Percentiles rank a stretch among this genome's conserved stretches.
These are phyloP conservation scores for Gomphus bonarii DNA, from an alignment of 1,284 basidiomycete species.

Conservation along the genomic window DNA sequence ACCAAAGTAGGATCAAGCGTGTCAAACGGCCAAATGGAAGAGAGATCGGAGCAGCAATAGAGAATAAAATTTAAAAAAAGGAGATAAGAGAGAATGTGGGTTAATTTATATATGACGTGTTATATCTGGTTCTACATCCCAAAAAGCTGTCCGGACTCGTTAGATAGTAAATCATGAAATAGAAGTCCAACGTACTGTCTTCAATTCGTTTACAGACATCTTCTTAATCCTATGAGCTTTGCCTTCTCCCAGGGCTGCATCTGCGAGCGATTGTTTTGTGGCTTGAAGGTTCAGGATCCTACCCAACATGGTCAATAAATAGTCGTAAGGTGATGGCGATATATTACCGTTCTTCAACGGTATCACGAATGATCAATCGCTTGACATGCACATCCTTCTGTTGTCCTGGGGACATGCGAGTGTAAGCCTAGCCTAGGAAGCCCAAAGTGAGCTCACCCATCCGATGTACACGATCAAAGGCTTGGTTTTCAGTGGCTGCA, in stretches of 20 bases:
- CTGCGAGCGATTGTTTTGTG: slow-evolving; percentile 54
- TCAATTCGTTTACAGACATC: slow-evolving; percentile 14
- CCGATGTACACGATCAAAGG: slow-evolving; percentile 60
- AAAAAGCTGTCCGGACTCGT: slow-evolving; percentile 2
- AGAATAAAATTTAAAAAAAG: background rate
- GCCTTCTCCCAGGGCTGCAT: slow-evolving; percentile 59
- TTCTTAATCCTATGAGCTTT: slow-evolving; percentile 31
- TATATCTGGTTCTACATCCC: background rate
- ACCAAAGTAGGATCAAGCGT: no score
- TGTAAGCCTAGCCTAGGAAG: slow-evolving; percentile 8
- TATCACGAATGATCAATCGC: slow-evolving; percentile 51
- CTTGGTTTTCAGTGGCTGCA: slow-evolving; percentile 55
- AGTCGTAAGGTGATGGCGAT: background rate
- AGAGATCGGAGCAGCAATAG: background rate
- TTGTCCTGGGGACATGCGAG: slow-evolving; percentile 35
- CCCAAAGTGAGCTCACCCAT: slow-evolving; percentile 22
- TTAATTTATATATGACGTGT: background rate
- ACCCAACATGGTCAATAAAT: background rate
- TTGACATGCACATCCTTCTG: slow-evolving; percentile 60
- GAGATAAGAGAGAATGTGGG: no score
- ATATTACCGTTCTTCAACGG: slow-evolving; percentile 58
- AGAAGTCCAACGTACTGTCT: slow-evolving; percentile 9
- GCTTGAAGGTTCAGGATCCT: slow-evolving; percentile 58
- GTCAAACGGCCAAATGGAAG: background rate
- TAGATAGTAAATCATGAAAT: background rate